Conservation (phyloP, 257 asterid species). For the Fraxinus quadrangulata region DNA sequence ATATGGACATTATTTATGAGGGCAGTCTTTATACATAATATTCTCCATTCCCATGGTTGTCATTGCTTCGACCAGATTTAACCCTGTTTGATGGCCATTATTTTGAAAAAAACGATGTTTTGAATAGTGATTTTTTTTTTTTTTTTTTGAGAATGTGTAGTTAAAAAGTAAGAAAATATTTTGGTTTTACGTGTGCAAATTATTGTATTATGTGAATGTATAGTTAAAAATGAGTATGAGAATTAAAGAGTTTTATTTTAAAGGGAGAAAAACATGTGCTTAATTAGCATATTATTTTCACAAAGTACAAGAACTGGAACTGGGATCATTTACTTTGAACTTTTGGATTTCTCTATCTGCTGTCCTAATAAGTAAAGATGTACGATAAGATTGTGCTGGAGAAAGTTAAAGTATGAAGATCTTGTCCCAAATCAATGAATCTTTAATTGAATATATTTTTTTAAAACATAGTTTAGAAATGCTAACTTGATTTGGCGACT, state of each 20-base stretch:
- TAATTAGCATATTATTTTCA: not conserved
- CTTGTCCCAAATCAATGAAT: not conserved
- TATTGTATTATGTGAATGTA: too few species aligned
- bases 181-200: too few species aligned
- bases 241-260: too few species aligned
- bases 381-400: not conserved
- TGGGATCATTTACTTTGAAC: not conserved
- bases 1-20: not conserved
- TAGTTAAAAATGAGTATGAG: too few species aligned
- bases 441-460: not conserved
- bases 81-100: too few species aligned
- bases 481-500: not conserved
- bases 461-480: not conserved
- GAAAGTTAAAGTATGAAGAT: not conserved
- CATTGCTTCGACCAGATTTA: not conserved
- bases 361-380: not conserved
- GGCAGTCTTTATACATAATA: not conserved
- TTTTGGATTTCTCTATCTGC: not conserved
- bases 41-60: not conserved
- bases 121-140: too few species aligned
- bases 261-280: too few species aligned
- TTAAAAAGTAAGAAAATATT: too few species aligned
- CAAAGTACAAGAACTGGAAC: not conserved
- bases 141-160: too few species aligned
- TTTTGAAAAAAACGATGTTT: too few species aligned